Percentiles rank a stretch among this genome's conserved stretches.
These are phyloP conservation scores for Emmonsiellopsis sp. DNA, from an alignment of 2,329 filamentous ascomycete genomes.

Conservation along the genomic window DNA sequence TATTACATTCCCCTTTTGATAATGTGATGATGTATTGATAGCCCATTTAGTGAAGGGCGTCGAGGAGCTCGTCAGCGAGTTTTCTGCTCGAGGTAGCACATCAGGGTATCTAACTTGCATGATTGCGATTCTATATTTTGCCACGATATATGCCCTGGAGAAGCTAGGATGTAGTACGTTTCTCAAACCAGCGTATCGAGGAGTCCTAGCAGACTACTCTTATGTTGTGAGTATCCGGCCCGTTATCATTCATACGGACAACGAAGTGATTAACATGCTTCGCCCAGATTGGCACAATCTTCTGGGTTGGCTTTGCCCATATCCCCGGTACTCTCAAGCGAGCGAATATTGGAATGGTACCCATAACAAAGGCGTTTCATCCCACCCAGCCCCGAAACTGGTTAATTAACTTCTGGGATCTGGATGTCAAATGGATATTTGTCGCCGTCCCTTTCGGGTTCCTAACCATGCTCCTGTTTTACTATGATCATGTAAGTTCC, in stretches of 20 bases:
- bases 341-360: conserved; percentile 33
- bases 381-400: conserved; percentile 38
- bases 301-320: conserved; percentile 46
- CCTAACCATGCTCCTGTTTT: conserved; percentile 45
- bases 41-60: conserved; percentile 42
- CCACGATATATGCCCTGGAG: conserved; percentile 42
- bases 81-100: conserved; percentile 29
- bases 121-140: conserved; percentile 44
- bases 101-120: conserved; percentile 42
- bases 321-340: conserved; percentile 38
- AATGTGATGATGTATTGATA: conserved; percentile 5
- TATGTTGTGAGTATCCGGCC: conserved; percentile 31
- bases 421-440: conserved; percentile 44
- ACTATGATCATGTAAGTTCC: conserved; percentile 43
- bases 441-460: conserved; percentile 45
- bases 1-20: conserved; percentile 10
- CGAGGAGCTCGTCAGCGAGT: conserved; percentile 45
- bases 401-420: conserved; percentile 45
- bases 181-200: conserved; percentile 36
- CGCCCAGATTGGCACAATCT: conserved; percentile 39
- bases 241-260: neutral
- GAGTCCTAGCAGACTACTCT: conserved; percentile 43
- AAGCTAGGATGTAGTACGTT: conserved; percentile 35
- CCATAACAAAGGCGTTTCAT: conserved; percentile 37
- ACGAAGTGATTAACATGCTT: neutral